These are phyloP conservation scores for Phytophthora sp. DNA, from an alignment of 352 stramenopile species.

Conservation along the genomic window DNA sequence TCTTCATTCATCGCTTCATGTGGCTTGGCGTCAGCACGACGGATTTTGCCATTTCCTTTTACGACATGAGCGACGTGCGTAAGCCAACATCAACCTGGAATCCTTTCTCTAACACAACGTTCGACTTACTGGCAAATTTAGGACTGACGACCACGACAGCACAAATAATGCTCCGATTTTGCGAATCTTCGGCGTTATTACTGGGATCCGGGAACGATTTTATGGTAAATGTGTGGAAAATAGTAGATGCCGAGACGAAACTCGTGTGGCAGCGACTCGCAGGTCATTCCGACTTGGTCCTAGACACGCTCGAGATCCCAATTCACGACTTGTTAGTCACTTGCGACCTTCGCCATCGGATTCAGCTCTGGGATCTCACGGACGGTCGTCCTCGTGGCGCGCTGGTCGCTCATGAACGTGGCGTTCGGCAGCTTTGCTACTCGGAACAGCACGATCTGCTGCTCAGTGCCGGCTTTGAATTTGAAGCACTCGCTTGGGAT, in stretches of 20 bases:
- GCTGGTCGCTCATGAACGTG: conserved; percentile 65
- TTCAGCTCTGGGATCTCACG: conserved; percentile 85
- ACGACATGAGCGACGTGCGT: conserved; percentile 68
- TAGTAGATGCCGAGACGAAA: conserved; percentile 60
- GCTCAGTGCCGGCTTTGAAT: conserved; percentile 86
- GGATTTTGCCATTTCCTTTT: conserved; percentile 87
- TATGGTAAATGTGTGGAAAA: conserved; percentile 75
- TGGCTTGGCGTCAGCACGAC: conserved; percentile 76
- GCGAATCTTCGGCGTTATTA: conserved; percentile 53
- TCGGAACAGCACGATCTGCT: conserved; percentile 75
- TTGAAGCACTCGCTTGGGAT: conserved; percentile 85
- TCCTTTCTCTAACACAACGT: conserved; percentile 34
- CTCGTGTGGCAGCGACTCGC: conserved; percentile 62
- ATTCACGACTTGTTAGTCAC: conserved; percentile 80
- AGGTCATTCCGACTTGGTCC: conserved; percentile 60
- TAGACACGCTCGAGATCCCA: conserved; percentile 75
- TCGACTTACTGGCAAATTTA: conserved; percentile 52
- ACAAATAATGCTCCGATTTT: conserved; percentile 72
- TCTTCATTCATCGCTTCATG: conserved; percentile 65
- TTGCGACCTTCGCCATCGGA: conserved; percentile 71
- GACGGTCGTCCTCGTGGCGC: conserved; percentile 65
- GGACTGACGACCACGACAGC: conserved; percentile 68
- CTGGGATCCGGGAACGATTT: conserved; percentile 75
- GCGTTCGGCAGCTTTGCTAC: conserved; percentile 83
- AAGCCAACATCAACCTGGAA: conserved; percentile 23